These are phyloP conservation scores for Diospyros lotus DNA, from an alignment of 148 eudicot species.

Conservation along the genomic window DNA sequence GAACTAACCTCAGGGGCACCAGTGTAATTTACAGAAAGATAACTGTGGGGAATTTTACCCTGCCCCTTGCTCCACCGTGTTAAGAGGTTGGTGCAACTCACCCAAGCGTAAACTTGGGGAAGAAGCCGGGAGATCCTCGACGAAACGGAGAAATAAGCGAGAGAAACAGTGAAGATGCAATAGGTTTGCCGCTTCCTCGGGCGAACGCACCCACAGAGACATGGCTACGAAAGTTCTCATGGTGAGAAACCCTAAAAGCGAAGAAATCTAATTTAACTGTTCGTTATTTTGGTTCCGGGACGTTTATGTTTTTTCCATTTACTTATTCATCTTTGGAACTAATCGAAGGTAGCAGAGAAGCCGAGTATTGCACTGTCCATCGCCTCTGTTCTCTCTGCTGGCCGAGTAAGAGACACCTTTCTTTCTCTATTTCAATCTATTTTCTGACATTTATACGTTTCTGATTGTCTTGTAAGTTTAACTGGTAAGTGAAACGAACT, in stretches of 20 bases:
- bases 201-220: not conserved
- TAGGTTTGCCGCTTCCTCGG: no score
- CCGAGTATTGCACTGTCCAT: conserved; percentile 88
- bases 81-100: no score
- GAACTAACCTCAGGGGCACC: no score
- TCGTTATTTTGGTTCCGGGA: not conserved
- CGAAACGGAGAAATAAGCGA: not conserved
- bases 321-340: not conserved
- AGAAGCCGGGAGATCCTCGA: no score
- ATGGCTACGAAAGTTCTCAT: conserved; percentile 82
- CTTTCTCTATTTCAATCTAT: not conserved
- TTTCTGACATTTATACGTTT: not conserved
- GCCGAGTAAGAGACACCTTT: conserved; percentile 42
- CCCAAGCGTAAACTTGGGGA: no score
- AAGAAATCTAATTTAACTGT: not conserved
- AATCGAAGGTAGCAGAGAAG: conserved; percentile 80
- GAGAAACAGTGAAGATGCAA: not conserved
- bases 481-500: not conserved
- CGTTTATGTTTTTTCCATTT: not conserved
- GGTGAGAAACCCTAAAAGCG: conserved; percentile 26
- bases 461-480: not conserved
- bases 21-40: no score
- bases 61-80: no score
- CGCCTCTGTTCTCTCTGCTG: conserved; percentile 72
- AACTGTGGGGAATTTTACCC: no score